Evolutionary conservation across 805 yeast genomes (phyloP), one percentile per base, ranked within the genome.

Genomic region (Metschnikowia orientalis): DNA sequence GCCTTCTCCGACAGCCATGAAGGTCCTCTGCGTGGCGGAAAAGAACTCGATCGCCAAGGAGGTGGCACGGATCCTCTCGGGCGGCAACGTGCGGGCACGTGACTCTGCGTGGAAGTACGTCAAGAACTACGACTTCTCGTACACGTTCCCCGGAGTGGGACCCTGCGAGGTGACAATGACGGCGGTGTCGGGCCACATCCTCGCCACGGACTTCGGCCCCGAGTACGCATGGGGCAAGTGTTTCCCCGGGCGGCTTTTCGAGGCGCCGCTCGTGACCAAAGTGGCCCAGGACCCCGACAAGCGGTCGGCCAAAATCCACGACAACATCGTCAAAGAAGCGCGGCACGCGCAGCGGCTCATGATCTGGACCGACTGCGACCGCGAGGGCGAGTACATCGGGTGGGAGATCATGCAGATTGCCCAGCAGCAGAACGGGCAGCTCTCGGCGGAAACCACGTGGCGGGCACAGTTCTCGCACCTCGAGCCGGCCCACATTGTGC

Each of bases 301-400:
- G 11, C 42, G 51, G n/a, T 24, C 36, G 14, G 33, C 39, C 35
- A 26, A 30, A 14, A 70, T 87, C 14, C 80, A 80, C 3, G 58
- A 64, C 8, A 92, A 90, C 51, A 86, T 92, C 30, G 56, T 71
- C 18, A 56, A 56, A 4, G 87, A 87, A 51, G 83, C 88, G 4
- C 55, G 79, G 24, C 50, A 50, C 12, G 74, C 85, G 4, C 73
- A 77, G 32, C 62, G 63, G 23, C 59, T 92, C 34, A 85, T 87
- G 84, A 86, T 92, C 6, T 92, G 98, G 97, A 92, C 98, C 1
- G 99, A 92, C 69, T 92, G 98, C 20, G 56, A 51, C 17, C 47
- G 52, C 9, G 54, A 45, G 20, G 56, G 56, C 16, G 54, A 54
- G 30, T 47, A 47, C 13, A 51, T 45, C 4, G 63, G 60, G 35